phyloP scores from a whole-genome alignment of 2,329 filamentous ascomycete species.

The Thyridium curvatum region DNA sequence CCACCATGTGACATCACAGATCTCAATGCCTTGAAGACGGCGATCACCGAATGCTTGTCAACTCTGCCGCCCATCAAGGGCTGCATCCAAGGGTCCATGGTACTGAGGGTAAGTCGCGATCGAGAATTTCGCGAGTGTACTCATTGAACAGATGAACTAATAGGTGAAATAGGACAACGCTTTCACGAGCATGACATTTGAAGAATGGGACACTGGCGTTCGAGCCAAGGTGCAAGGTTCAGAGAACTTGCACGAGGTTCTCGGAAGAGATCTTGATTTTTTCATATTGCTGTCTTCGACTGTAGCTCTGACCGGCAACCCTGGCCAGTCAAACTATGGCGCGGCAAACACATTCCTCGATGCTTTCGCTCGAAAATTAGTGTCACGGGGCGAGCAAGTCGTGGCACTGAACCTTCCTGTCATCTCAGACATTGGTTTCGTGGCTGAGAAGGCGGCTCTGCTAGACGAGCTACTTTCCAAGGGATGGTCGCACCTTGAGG shows the following conservation, averaged over 20 bases:
- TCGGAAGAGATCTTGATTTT: slow-evolving; percentile 16
- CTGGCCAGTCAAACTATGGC: slow-evolving; percentile 25
- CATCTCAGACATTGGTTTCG: slow-evolving; percentile 3
- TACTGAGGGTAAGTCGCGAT: slow-evolving; percentile 4
- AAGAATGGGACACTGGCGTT: slow-evolving; percentile 16
- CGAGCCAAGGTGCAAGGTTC: slow-evolving; percentile 24
- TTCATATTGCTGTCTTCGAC: slow-evolving; percentile 22
- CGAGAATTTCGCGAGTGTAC: no score
- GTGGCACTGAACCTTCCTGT: slow-evolving; percentile 2
- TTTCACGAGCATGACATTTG: neutral
- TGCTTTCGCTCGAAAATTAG: slow-evolving; percentile 12
- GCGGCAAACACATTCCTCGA: slow-evolving; percentile 26
- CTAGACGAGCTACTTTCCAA: slow-evolving; percentile 1
- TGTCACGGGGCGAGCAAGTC: neutral
- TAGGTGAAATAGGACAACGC: neutral
- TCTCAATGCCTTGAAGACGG: neutral
- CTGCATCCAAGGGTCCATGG: slow-evolving; percentile 26
- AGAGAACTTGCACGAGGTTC: slow-evolving; percentile 25
- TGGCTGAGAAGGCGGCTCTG: slow-evolving; percentile 3
- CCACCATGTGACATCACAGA: slow-evolving; percentile 1
- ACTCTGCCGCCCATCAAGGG: slow-evolving; percentile 20
- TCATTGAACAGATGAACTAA: no score
- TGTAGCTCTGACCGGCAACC: slow-evolving; percentile 14
- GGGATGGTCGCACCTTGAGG: slow-evolving; percentile 8
- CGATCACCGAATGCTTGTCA: neutral